These are phyloP conservation scores for Singerocomus rubriflavus DNA, from an alignment of 1,284 basidiomycete species.

Conservation along the genomic window DNA sequence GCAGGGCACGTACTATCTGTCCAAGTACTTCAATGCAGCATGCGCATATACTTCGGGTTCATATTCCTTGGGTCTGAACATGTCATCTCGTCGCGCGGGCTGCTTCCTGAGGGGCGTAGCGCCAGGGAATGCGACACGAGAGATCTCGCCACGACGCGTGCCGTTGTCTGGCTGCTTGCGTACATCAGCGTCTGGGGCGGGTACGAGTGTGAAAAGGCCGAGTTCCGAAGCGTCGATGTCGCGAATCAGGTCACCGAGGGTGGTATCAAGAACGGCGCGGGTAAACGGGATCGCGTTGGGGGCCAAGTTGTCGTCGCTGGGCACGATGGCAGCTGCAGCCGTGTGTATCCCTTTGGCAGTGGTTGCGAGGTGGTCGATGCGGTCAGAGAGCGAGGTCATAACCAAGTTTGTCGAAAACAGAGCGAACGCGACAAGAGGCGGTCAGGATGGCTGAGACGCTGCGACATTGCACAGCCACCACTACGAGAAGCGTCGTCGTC, in stretches of 20 bases:
- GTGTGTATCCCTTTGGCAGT: constrained; percentile 37
- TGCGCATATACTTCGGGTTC: constrained; percentile 72
- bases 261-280: constrained; percentile 55
- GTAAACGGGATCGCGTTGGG: constrained; percentile 46
- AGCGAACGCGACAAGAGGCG: not conserved
- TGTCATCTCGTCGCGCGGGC: constrained; percentile 41
- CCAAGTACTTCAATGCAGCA: constrained; percentile 70
- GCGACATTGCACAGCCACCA: constrained; percentile 23
- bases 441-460: too few species aligned
- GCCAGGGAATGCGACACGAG: constrained; percentile 61
- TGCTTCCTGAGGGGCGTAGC: constrained; percentile 65
- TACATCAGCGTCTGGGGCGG: constrained; percentile 31
- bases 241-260: constrained; percentile 70
- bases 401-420: not conserved
- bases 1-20: constrained; percentile 58
- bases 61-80: constrained; percentile 40
- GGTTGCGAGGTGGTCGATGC: constrained; percentile 41
- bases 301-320: constrained; percentile 14
- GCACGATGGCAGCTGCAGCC: constrained; percentile 26
- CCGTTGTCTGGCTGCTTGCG: constrained; percentile 33
- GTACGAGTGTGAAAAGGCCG: constrained; percentile 62
- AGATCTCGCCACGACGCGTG: constrained; percentile 42
- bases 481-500: not conserved
- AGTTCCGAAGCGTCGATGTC: constrained; percentile 73
- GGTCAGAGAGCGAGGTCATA: constrained; percentile 44